Evolutionary conservation across 371 early-diverging fungal species (phyloP), one percentile per base, ranked within the genome.

Genomic region (Syncephalastrum monosporum): DNA sequence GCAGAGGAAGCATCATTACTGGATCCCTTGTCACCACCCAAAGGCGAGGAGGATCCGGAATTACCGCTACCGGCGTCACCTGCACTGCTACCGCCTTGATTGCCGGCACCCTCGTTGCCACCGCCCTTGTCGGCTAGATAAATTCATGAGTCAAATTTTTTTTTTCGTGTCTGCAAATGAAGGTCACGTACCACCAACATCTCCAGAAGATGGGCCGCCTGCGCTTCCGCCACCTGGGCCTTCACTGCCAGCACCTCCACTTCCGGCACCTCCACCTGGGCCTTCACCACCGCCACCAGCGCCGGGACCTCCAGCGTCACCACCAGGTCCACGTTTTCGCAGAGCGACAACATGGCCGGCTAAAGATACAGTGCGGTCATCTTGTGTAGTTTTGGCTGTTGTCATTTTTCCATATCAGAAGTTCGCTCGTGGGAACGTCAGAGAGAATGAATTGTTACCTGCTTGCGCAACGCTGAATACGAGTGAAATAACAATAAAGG

Each of bases 21-120:
- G 42, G 42, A 10, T 14, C 41, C 23, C 12, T 33, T 53, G 23
- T 45, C 25, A 16, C 19, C 55, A 10, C 27, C 21, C 8, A 10
- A 33, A 33, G 38, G 38, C 38, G 38, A 33, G 38, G 38, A 33
- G 38, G 38, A 33, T 33, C 10, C 38, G 17, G n/a, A 14, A 45
- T 21, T 25, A 45, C 46, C 55, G 46, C 27, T 45, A 45, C 17
- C n/a, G 42, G 42, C 43, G 53, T 25, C 25, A 21, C 42, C 53
- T 44, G 55, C n/a, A 45, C 3, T 15, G 55, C 19, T 45, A 25
- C 33, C 25, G 25, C 45, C 17, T 16, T 43, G 24, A 10, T 17
- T 55, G 55, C 27, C n/a, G 15, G 19, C 42, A 24, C 21, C 16
- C 3, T 43, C 42, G 4, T 24, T 21, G 6, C 45, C 23, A 42